Evolutionary conservation across 2,329 filamentous ascomycete genomes (phyloP), one percentile per base, ranked within the genome.

Genomic region (Hypomyces rosellus): DNA sequence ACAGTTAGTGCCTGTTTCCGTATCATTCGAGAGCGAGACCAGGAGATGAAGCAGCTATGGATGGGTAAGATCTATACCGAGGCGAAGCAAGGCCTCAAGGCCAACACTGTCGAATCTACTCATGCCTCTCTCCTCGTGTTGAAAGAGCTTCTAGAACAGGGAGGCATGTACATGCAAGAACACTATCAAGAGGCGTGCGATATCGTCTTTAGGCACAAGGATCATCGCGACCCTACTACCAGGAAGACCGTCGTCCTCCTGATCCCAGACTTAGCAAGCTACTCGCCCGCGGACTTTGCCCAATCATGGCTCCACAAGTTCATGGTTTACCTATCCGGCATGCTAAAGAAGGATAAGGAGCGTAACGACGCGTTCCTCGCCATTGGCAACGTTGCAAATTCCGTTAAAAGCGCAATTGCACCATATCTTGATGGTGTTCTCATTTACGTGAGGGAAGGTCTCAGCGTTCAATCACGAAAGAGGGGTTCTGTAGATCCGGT

Each of bases 131-230:
- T 99, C 38, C 77, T 99, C 16, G 90, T 95, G 1, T 78, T 97
- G 61, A 95, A 92, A 66, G 92, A 97, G 70, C 79, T 99, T 44
- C 81, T 99, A 15, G 82, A 93, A 55, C 92, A 96, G 65, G 93
- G 93, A 48, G 91, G 90, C 60, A 99, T 99, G 92, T 99, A 95
- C 69, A 97, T 99, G 93, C 90, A 96, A 62, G 88, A 91, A 37
- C 84, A 91, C 64, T 99, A 97, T 68, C 82, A 86, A 52, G 89
- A 95, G 59, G 86, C 89, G 11, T 97, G 92, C 65, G 93, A 99
- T 55, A 91, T 93, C 55, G 88, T 96, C 34, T 84, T 92, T 57
- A 86, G 88, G 54, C 88, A 95, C 67, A 95, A 95, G 67, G 93
- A 99, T 59, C 89, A 97, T 60, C 83, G 89, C 48, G 95, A 99